A percentile compares a stretch with the other conserved stretches of the same genome.
These are phyloP conservation scores for Coemansia sp. DNA, from an alignment of 192 early-diverging fungal species.

Conservation along the genomic window DNA sequence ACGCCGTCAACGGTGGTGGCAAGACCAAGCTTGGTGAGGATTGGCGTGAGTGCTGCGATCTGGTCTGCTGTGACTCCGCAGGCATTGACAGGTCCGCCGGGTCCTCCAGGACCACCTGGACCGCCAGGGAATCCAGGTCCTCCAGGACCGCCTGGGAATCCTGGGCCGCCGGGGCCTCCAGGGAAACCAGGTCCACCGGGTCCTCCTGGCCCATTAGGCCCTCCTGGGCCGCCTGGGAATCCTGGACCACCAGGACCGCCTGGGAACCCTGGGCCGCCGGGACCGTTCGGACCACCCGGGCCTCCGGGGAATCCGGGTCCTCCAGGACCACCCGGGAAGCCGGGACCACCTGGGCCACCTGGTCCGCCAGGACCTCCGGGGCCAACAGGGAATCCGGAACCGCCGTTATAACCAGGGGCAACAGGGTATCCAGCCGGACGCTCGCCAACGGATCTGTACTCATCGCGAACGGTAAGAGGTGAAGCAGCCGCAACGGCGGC, in stretches of 20 bases:
- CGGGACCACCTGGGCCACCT: conserved; percentile 13
- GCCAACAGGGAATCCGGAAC: conserved; percentile 8
- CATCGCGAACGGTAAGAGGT: conserved; percentile 18
- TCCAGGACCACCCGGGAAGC: conserved; percentile 10
- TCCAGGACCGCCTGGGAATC: conserved; percentile 10
- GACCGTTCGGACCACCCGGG: conserved; percentile 9
- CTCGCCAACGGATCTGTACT: conserved; percentile 13
- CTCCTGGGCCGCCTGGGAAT: conserved; percentile 13
- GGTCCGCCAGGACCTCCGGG: conserved; percentile 6
- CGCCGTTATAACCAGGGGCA: conserved; percentile 9
- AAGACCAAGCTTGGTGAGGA: conserved; percentile 43
- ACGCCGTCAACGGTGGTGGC: conserved; percentile 34
- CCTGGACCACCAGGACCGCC: conserved; percentile 13
- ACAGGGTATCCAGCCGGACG: not conserved
- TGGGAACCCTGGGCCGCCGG: conserved; percentile 4
- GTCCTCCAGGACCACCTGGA: conserved; percentile 5
- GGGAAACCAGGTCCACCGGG: conserved; percentile 8
- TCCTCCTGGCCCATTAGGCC: not conserved
- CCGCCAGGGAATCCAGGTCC: not conserved
- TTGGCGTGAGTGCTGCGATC: conserved; percentile 48
- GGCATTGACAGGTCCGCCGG: conserved; percentile 16
- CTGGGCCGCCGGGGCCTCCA: not conserved
- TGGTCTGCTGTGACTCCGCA: conserved; percentile 44
- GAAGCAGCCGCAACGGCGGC: conserved; percentile 31
- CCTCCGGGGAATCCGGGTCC: conserved; percentile 9